Percentiles rank a stretch among this genome's conserved stretches.
Evolutionary conservation across 1,139 yeast species (phyloP).

Genomic region (Magnusiomyces paraingens): DNA sequence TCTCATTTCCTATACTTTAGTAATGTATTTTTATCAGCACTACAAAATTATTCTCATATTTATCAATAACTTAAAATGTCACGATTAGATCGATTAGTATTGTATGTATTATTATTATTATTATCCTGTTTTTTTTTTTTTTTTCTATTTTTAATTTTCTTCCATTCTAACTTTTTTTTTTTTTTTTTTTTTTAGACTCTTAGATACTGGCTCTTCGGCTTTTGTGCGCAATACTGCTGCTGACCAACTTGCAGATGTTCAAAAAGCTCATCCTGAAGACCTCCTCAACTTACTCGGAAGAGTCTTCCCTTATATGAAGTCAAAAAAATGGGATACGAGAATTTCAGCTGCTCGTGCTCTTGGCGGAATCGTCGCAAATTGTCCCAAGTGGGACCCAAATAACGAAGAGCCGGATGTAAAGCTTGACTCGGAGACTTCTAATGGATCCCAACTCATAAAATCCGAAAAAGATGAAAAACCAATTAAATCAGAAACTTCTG

Average conservation of each 20-base stretch:
- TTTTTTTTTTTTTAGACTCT: slow-evolving; percentile 30
- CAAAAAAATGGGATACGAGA: slow-evolving; percentile 92
- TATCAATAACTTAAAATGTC: slow-evolving; percentile 8
- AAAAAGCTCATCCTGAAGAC: slow-evolving; percentile 93
- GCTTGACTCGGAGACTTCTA: slow-evolving; percentile 14
- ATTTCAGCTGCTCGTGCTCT: slow-evolving; percentile 91
- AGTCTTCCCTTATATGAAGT: slow-evolving; percentile 81
- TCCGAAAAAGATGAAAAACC: slow-evolving; percentile 16
- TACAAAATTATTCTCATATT: not conserved
- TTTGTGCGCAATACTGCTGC: slow-evolving; percentile 96
- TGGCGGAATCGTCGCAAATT: slow-evolving; percentile 83
- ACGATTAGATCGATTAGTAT: slow-evolving; percentile 37
- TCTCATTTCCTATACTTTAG: not conserved
- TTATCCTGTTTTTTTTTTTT: too few species aligned
- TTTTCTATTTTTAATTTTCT: not conserved
- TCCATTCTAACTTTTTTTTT: slow-evolving; percentile 1
- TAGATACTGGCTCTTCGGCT: slow-evolving; percentile 94
- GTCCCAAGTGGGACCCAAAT: slow-evolving; percentile 83
- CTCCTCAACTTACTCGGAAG: slow-evolving; percentile 74
- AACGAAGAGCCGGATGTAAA: slow-evolving; percentile 19
- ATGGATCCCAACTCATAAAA: slow-evolving; percentile 12
- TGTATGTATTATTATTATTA: slow-evolving; percentile 26
- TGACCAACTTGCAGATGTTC: slow-evolving; percentile 90
- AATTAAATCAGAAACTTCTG: slow-evolving; percentile 16
- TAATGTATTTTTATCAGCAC: not conserved